phyloP scores from a whole-genome alignment of 192 early-diverging fungal species.

The Coemansia sp. region DNA sequence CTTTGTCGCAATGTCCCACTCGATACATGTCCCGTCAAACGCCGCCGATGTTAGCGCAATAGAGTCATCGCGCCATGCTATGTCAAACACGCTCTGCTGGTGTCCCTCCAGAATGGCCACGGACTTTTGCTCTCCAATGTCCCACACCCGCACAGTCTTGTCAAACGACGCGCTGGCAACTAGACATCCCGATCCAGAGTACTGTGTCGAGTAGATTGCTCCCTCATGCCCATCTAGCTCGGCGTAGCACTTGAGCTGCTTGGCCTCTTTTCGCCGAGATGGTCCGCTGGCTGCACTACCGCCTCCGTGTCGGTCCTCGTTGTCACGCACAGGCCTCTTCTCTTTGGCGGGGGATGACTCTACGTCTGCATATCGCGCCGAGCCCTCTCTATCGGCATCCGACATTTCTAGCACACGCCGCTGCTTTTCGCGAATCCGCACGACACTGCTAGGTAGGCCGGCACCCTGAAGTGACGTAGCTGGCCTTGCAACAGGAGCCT shows the following conservation, averaged over 20 bases:
- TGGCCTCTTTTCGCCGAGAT: slow-evolving; percentile 41
- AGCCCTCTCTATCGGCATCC: slow-evolving; percentile 14
- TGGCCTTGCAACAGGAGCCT: neutral
- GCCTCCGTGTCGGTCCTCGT: slow-evolving; percentile 29
- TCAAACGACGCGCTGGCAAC: slow-evolving; percentile 94
- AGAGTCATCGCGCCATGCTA: slow-evolving; percentile 47
- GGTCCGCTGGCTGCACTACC: slow-evolving; percentile 12
- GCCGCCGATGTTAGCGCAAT: slow-evolving; percentile 36
- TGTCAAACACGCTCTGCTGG: slow-evolving; percentile 48
- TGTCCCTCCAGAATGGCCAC: slow-evolving; percentile 59
- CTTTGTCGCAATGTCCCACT: slow-evolving; percentile 45
- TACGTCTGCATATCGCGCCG: slow-evolving; percentile 12
- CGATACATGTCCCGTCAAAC: slow-evolving; percentile 48
- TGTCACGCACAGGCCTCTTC: slow-evolving; percentile 22
- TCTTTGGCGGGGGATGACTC: slow-evolving; percentile 28
- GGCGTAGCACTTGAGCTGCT: slow-evolving; percentile 48
- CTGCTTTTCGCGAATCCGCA: slow-evolving; percentile 9
- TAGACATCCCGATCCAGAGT: slow-evolving; percentile 77
- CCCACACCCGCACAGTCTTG: slow-evolving; percentile 90
- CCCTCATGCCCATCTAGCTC: slow-evolving; percentile 77
- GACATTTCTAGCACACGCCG: slow-evolving; percentile 12
- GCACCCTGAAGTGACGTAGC: neutral
- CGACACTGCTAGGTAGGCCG: neutral
- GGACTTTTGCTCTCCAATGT: slow-evolving; percentile 55
- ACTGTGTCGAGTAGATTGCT: slow-evolving; percentile 87